Evolutionary conservation across 2,329 filamentous ascomycete genomes (phyloP), one percentile per base, ranked within the genome.

Genomic region (Penicillium sp.): DNA sequence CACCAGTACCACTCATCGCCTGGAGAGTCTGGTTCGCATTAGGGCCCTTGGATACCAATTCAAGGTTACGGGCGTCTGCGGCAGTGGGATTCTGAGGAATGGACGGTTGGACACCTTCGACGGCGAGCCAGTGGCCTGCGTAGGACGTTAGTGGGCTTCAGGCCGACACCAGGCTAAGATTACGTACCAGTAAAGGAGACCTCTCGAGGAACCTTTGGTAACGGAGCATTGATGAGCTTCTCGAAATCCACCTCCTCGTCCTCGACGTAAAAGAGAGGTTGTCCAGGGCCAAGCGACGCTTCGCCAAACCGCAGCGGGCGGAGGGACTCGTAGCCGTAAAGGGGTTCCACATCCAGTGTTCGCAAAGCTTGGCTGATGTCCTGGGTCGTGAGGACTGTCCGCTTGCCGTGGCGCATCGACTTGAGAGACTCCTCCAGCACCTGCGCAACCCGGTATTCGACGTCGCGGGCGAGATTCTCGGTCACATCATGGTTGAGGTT

Each of bases 241-340:
- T 98, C 93, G 65, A 98, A 97, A 69, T 98, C 93, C 44, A 97
- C 85, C 74, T 98, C 93, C 65, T 98, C 93, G 66, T 98, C 93
- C 64, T 98, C 93, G 29, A 98, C 86, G 67, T 98, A 98, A 70
- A 91, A 98, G 18, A 98, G 74, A 43, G 91, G 89, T 70, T 98
- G 93, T 8, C 91, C 90, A 11, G 90, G 89, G 0, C 93, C 93
- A 50, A 98, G 75, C 47, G 87, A 94, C 3, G 93, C 93, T 70
- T 98, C 93, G 42, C 93, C 93, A 64, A 94, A 98, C 44, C 87
- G 81, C 60, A 98, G 73, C 22, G 90, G 88, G 42, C 91, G 78
- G 34, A 88, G 93, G 27, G 89, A 90, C 65, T 97, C 91, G 71
- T 98, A 98, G 16, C 93, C 93, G 64, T 96, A 96, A 1, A 97